These are phyloP conservation scores for Cladophialophora bantiana DNA, from an alignment of 2,329 filamentous ascomycete species.

Conservation along the genomic window DNA sequence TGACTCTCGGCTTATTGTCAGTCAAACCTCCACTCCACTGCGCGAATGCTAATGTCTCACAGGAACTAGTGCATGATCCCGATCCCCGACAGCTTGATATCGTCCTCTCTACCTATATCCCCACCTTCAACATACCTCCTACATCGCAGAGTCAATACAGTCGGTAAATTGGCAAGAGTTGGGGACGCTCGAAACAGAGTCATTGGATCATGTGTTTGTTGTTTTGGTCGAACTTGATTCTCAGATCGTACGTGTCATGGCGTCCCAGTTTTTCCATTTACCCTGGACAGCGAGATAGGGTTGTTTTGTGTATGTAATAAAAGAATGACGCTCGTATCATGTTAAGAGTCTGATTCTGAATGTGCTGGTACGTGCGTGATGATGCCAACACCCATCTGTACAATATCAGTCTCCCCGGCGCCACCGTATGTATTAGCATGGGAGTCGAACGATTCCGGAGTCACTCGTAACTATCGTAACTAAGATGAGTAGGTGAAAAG, in stretches of 20 bases:
- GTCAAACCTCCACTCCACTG: slow-evolving; percentile 36
- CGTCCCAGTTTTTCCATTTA: slow-evolving; percentile 30
- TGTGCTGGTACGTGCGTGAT: neutral
- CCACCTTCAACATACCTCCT: neutral
- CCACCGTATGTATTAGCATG: too few species aligned
- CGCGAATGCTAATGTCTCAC: slow-evolving; percentile 36
- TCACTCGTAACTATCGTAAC: too few species aligned
- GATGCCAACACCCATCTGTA: neutral
- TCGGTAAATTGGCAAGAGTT: slow-evolving; percentile 2
- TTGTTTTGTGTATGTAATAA: slow-evolving; percentile 35
- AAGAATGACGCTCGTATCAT: slow-evolving; percentile 16
- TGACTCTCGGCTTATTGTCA: slow-evolving; percentile 62
- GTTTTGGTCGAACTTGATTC: neutral
- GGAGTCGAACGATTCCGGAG: too few species aligned
- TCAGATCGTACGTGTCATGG: slow-evolving; percentile 19
- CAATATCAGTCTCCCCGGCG: too few species aligned
- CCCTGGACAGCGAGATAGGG: slow-evolving; percentile 21
- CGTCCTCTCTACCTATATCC: neutral
- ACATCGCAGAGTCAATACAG: neutral
- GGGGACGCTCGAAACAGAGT: neutral
- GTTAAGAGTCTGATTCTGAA: slow-evolving; percentile 12
- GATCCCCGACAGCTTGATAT: neutral
- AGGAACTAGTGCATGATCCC: slow-evolving; percentile 37
- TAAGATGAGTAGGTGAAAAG: too few species aligned
- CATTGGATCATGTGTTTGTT: slow-evolving; percentile 9